Evolutionary conservation across 2,329 filamentous ascomycete genomes (phyloP).

Genomic region (Trichoderma lentiforme): DNA sequence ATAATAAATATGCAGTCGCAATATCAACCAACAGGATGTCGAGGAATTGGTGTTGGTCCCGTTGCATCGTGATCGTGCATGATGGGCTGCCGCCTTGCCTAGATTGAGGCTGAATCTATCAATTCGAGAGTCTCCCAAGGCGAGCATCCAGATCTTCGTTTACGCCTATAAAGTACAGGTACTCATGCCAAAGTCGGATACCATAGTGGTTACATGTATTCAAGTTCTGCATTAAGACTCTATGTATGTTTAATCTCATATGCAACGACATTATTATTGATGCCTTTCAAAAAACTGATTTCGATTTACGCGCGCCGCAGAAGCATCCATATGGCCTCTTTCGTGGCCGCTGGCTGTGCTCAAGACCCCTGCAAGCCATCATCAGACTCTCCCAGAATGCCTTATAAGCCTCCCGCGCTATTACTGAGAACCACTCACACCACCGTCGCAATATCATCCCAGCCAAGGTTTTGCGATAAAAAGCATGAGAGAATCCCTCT

Average conservation of each 20-base stretch:
- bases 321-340: background rate
- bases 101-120: background rate
- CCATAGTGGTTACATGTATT: background rate
- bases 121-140: background rate
- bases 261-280: background rate
- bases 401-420: conserved; percentile 1
- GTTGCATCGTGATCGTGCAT: background rate
- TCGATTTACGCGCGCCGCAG: background rate
- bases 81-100: background rate
- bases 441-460: background rate
- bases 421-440: background rate
- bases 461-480: background rate
- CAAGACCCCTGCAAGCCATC: background rate
- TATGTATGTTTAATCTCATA: background rate
- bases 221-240: background rate
- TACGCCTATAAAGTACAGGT: background rate
- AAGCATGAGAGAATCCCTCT: background rate
- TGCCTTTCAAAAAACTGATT: background rate
- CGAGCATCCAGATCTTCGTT: background rate
- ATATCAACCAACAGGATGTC: background rate
- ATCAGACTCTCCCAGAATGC: background rate
- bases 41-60: background rate
- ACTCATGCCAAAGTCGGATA: background rate
- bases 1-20: background rate
- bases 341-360: background rate